Evolutionary conservation across 805 yeast genomes (phyloP).

Genomic region (Tetrapisispora taiwanensis): DNA sequence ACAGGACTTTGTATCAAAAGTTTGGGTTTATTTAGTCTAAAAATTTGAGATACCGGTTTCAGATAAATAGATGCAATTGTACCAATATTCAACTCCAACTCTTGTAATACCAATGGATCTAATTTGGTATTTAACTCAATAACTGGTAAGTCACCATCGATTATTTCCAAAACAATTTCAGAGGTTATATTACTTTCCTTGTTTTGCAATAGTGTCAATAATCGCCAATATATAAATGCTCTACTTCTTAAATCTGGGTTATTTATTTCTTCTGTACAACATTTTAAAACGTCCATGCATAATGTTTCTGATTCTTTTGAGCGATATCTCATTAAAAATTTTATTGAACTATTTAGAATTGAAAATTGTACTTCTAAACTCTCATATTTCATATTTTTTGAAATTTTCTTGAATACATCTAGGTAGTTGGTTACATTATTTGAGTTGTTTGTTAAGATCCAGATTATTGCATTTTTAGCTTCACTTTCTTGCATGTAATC

Average conservation of each 20-base stretch:
- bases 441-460: conserved; percentile 76
- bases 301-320: conserved; percentile 40
- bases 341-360: conserved; percentile 62
- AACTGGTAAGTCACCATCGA: conserved; percentile 50
- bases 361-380: conserved; percentile 65
- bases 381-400: conserved; percentile 44
- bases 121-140: conserved; percentile 62
- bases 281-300: conserved; percentile 48
- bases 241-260: conserved; percentile 84
- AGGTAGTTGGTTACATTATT: conserved; percentile 30
- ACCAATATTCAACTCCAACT: conserved; percentile 73
- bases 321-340: conserved; percentile 52
- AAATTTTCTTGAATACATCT: conserved; percentile 27
- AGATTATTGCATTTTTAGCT: conserved; percentile 64
- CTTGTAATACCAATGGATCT: conserved; percentile 64
- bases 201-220: conserved; percentile 37
- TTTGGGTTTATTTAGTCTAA: conserved; percentile 50
- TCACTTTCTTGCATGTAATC: conserved; percentile 65
- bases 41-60: conserved; percentile 74
- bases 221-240: conserved; percentile 78
- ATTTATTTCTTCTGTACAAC: conserved; percentile 62
- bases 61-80: conserved; percentile 73
- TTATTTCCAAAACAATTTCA: conserved; percentile 40
- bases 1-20: conserved; percentile 43
- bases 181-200: conserved; percentile 27